Conservation (phyloP, 305 asterid species). For the Fraxinus latifolia region DNA sequence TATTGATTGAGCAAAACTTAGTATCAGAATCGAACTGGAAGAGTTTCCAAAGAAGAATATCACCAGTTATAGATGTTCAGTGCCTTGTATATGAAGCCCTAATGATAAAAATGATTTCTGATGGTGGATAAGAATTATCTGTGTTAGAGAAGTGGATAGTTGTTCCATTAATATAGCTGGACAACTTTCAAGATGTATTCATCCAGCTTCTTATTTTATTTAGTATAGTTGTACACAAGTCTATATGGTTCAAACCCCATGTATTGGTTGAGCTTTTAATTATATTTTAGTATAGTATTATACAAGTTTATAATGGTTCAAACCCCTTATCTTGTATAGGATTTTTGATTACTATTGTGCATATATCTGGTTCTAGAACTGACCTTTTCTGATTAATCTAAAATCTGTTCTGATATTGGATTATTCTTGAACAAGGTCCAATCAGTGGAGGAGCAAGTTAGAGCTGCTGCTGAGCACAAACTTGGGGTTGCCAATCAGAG, state of each 20-base stretch:
- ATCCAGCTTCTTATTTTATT: background rate
- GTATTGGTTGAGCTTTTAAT: slow-evolving; percentile 10
- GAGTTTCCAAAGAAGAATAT: background rate
- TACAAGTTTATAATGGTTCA: background rate
- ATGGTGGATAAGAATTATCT: slow-evolving; percentile 7
- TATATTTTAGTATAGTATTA: background rate
- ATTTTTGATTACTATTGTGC: background rate
- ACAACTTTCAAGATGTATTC: slow-evolving; percentile 8
- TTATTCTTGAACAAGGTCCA: slow-evolving; percentile 54
- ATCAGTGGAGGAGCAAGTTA: slow-evolving; percentile 99
- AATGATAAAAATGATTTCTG: background rate
- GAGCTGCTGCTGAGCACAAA: slow-evolving; percentile 99
- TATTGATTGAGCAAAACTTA: slow-evolving; percentile 11
- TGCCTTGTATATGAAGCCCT: slow-evolving; percentile 9
- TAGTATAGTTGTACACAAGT: background rate
- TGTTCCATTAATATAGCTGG: background rate
- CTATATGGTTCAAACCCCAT: background rate
- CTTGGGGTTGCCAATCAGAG: slow-evolving; percentile 99
- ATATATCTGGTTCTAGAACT: slow-evolving; percentile 8
- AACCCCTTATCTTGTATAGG: background rate
- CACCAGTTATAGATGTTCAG: slow-evolving; percentile 1
- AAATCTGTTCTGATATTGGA: slow-evolving; percentile 19
- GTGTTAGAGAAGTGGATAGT: background rate
- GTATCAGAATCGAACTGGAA: background rate
- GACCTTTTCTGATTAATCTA: slow-evolving; percentile 1